phyloP scores from a whole-genome alignment of 768 basidiomycete species.

The Tylopilus felleus region DNA sequence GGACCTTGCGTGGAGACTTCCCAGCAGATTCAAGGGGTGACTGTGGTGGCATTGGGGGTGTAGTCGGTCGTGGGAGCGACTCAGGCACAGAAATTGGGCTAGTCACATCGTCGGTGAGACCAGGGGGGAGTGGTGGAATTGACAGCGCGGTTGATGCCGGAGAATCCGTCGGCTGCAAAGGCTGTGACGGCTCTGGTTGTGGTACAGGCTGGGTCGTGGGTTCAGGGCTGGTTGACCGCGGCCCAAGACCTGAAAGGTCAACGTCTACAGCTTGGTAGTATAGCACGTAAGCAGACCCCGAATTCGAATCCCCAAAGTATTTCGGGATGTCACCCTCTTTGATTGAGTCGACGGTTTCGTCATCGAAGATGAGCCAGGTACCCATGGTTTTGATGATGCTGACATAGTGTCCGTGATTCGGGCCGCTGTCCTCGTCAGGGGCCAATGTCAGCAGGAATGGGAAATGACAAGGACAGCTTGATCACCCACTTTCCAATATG shows the following conservation, averaged over 20 bases:
- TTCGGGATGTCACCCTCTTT: conserved; percentile 86
- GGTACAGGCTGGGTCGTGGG: conserved; percentile 16
- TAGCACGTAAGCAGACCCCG: conserved; percentile 91
- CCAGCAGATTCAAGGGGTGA: conserved; percentile 5
- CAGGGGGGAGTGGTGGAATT: conserved; percentile 36
- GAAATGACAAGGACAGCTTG: conserved; percentile 9
- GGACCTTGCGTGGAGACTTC: conserved; percentile 26
- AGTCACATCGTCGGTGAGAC: conserved; percentile 32
- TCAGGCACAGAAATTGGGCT: conserved; percentile 17
- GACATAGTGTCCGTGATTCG: conserved; percentile 98
- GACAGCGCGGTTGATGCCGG: conserved; percentile 21
- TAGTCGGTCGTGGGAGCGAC: conserved; percentile 12
- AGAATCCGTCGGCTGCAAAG: conserved; percentile 22
- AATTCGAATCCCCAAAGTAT: conserved; percentile 89
- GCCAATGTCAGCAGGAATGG: conserved; percentile 9
- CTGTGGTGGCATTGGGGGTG: conserved; percentile 25
- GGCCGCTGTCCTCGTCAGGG: conserved; percentile 57
- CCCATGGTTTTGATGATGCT: conserved; percentile 86
- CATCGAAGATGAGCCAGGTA: conserved; percentile 92
- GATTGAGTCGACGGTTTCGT: conserved; percentile 86
- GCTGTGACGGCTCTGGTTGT: conserved; percentile 11
- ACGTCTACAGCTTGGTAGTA: conserved; percentile 96
- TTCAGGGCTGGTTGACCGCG: conserved; percentile 39
- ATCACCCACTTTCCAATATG: conserved; percentile 94
- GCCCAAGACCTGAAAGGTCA: conserved; percentile 66